phyloP scores from a whole-genome alignment of 2,329 filamentous ascomycete species.

The Sporothrix curviconia region DNA sequence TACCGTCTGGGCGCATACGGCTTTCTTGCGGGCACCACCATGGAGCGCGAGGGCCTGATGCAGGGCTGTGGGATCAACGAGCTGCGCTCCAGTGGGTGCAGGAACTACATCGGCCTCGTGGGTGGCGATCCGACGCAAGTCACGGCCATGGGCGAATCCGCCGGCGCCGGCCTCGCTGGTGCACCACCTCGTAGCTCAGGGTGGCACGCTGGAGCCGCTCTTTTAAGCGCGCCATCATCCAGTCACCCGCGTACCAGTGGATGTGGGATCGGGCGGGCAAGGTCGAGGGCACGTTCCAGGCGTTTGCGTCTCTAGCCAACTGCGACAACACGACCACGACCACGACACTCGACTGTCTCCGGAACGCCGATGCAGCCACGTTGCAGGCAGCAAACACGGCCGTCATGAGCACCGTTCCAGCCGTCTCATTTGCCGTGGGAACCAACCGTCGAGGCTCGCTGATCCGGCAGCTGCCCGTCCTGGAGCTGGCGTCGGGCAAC shows the following conservation, averaged over 20 bases:
- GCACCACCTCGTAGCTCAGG: slow-evolving; percentile 41
- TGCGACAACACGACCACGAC: slow-evolving; percentile 21
- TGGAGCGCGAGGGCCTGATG: slow-evolving; percentile 40
- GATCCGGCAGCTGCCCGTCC: slow-evolving; percentile 27
- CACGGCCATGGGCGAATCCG: slow-evolving; percentile 45
- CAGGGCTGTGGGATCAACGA: slow-evolving; percentile 37
- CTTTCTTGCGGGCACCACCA: slow-evolving; percentile 38
- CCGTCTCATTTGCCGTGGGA: slow-evolving; percentile 29
- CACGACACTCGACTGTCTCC: slow-evolving; percentile 23
- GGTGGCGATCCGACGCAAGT: slow-evolving; percentile 41
- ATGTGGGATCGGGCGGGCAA: slow-evolving; percentile 29
- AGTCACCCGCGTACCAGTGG: slow-evolving; percentile 31
- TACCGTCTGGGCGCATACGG: slow-evolving; percentile 44
- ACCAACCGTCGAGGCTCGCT: slow-evolving; percentile 28
- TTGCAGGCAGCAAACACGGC: slow-evolving; percentile 26
- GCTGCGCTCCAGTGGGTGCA: slow-evolving; percentile 43
- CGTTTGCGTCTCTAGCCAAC: slow-evolving; percentile 28
- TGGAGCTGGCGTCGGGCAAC: slow-evolving; percentile 26
- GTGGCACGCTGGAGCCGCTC: slow-evolving; percentile 36
- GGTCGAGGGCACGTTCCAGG: slow-evolving; percentile 26
- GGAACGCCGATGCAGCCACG: slow-evolving; percentile 20
- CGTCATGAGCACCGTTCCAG: slow-evolving; percentile 22
- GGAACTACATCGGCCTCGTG: slow-evolving; percentile 37
- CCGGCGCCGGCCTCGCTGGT: slow-evolving; percentile 45
- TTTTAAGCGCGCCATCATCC: slow-evolving; percentile 32